A percentile compares a stretch with the other conserved stretches of the same genome.
Conservation (phyloP, 2,329 filamentous ascomycete species). For the Bipolaris victoriae region DNA sequence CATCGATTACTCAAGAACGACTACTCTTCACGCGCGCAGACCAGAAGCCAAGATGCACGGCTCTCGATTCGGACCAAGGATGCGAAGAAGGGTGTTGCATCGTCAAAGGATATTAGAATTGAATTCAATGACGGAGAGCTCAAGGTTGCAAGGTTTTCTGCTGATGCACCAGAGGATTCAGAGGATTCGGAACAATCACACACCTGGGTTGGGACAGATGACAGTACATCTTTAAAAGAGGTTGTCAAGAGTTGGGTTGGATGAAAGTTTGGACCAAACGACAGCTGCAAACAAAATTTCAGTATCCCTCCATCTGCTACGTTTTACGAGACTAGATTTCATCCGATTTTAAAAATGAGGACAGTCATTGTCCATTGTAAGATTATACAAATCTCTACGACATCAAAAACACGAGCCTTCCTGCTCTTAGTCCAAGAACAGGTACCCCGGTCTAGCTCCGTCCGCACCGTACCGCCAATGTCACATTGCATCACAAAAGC, state of each 20-base stretch:
- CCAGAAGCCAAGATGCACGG: conserved; percentile 30
- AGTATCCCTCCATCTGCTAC: neutral
- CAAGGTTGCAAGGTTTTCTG: conserved; percentile 16
- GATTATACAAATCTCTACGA: neutral
- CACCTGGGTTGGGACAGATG: conserved; percentile 32
- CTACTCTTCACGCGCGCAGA: conserved; percentile 24
- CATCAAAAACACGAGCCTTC: neutral
- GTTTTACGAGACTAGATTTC: neutral
- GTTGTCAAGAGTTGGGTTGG: conserved; percentile 37
- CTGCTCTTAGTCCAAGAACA: neutral
- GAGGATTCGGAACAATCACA: conserved; percentile 25
- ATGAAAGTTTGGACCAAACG: neutral
- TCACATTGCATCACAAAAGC: conserved; percentile 11
- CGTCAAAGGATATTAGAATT: conserved; percentile 31
- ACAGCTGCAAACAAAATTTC: neutral
- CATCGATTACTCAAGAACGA: conserved; percentile 38
- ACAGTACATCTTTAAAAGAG: conserved; percentile 25
- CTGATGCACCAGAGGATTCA: conserved; percentile 4
- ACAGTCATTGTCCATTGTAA: neutral
- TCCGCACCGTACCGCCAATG: conserved; percentile 4
- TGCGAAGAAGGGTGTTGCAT: conserved; percentile 24
- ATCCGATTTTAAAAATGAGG: neutral
- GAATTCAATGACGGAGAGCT: conserved; percentile 28
- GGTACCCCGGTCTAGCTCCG: neutral
- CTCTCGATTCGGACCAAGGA: conserved; percentile 32